Conservation (phyloP, 441 rosid genomes). For the Syzygium malaccense region DNA sequence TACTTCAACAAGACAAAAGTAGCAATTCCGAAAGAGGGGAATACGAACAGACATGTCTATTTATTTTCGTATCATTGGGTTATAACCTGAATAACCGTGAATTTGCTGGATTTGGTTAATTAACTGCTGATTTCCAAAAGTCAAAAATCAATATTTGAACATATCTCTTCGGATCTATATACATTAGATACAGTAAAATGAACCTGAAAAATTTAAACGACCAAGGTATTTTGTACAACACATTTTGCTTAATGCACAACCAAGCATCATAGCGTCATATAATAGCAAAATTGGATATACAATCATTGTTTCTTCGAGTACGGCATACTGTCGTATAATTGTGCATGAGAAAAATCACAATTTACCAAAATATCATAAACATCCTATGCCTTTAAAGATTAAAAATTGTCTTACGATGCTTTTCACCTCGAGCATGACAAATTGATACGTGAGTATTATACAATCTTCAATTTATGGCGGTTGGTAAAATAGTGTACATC, state of each 20-base stretch:
- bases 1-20: not conserved
- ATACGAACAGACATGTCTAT: not conserved
- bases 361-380: not conserved
- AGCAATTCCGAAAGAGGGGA: not conserved
- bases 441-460: not conserved
- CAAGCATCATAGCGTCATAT: accelerated
- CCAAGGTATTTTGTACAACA: not conserved
- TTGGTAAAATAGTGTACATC: not conserved
- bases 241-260: not conserved
- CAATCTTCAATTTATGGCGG: not conserved
- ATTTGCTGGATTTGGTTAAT: not conserved
- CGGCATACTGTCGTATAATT: not conserved
- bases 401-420: not conserved
- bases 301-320: not conserved
- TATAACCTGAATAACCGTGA: not conserved
- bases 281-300: not conserved
- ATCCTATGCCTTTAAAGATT: not conserved
- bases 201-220: not conserved
- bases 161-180: not conserved
- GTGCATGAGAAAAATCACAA: not conserved
- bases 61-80: not conserved
- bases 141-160: not conserved
- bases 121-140: not conserved
- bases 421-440: not conserved
- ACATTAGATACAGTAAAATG: not conserved